A percentile compares a stretch with the other conserved stretches of the same genome.
Evolutionary conservation across 805 yeast genomes (phyloP).

Genomic region (Lachancea nothofagi): DNA sequence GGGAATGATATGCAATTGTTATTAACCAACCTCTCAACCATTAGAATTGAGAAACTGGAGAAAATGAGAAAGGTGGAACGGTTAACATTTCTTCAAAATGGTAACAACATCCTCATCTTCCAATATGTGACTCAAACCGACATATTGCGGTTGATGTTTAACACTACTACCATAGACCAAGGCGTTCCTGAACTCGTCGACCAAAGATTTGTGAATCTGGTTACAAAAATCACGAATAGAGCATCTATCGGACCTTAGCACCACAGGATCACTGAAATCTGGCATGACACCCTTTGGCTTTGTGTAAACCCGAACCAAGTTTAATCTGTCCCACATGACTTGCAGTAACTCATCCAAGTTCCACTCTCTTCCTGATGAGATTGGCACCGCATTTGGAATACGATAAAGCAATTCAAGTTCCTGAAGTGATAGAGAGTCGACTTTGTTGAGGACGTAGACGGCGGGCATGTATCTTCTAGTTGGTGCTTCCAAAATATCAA

Average conservation of each 20-base stretch:
- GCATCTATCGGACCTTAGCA: constrained; percentile 72
- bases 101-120: constrained; percentile 98
- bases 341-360: constrained; percentile 91
- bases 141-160: constrained; percentile 96
- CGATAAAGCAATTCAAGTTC: constrained; percentile 86
- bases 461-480: constrained; percentile 95
- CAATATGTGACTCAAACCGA: constrained; percentile 76
- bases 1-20: constrained; percentile 4
- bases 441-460: constrained; percentile 88
- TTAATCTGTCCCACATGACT: constrained; percentile 90
- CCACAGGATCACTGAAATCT: constrained; percentile 93
- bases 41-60: constrained; percentile 7
- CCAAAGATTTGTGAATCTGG: constrained; percentile 89
- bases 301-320: constrained; percentile 91
- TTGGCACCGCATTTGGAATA: constrained; percentile 96
- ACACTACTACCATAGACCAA: constrained; percentile 91
- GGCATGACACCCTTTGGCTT: constrained; percentile 94
- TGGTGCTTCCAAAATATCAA: constrained; percentile 87
- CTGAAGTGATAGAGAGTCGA: constrained; percentile 89
- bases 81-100: constrained; percentile 74
- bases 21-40: constrained; percentile 5
- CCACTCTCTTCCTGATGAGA: constrained; percentile 95
- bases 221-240: constrained; percentile 95
- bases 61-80: not conserved
- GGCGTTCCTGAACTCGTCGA: constrained; percentile 89